These are phyloP conservation scores for Phytopythium montanum DNA, from an alignment of 352 stramenopile genomes.

Conservation along the genomic window DNA sequence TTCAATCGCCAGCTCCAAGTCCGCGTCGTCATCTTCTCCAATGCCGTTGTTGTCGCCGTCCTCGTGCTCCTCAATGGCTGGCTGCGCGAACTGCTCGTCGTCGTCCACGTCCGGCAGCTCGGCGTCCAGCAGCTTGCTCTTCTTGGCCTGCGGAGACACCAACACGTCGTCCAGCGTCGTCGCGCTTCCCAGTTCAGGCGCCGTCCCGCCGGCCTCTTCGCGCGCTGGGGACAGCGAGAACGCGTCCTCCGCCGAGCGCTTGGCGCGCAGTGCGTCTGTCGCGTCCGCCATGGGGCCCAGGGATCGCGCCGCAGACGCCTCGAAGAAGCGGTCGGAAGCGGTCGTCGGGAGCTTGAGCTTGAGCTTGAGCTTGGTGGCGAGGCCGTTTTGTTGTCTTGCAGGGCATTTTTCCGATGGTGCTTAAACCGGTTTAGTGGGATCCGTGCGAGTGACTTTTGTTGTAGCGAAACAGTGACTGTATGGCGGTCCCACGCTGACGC, in stretches of 20 bases:
- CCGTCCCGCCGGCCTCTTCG: neutral
- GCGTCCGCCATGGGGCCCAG: conserved; percentile 6
- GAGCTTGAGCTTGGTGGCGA: too few species aligned
- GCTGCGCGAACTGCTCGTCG: conserved; percentile 28
- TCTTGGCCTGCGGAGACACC: conserved; percentile 45
- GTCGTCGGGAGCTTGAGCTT: too few species aligned
- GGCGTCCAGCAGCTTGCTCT: conserved; percentile 35
- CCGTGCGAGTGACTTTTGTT: too few species aligned
- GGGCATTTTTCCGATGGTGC: too few species aligned
- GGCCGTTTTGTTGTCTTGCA: too few species aligned
- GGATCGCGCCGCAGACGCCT: neutral
- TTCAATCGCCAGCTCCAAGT: conserved; percentile 4
- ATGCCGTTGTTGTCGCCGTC: conserved; percentile 20
- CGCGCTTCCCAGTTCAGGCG: conserved; percentile 21
- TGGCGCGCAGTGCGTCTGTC: neutral
- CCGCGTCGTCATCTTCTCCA: conserved; percentile 19
- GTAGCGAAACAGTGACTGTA: too few species aligned
- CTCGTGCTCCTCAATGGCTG: conserved; percentile 11
- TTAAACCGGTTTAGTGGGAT: too few species aligned
- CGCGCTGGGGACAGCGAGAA: conserved; percentile 14
- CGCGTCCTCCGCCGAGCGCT: conserved; percentile 25
- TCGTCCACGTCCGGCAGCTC: conserved; percentile 51
- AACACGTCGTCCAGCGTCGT: conserved; percentile 71
- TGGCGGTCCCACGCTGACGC: too few species aligned
- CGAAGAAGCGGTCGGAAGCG: too few species aligned